Evolutionary conservation across 2,329 filamentous ascomycete species (phyloP).

Genomic region (Amauroascus niger): DNA sequence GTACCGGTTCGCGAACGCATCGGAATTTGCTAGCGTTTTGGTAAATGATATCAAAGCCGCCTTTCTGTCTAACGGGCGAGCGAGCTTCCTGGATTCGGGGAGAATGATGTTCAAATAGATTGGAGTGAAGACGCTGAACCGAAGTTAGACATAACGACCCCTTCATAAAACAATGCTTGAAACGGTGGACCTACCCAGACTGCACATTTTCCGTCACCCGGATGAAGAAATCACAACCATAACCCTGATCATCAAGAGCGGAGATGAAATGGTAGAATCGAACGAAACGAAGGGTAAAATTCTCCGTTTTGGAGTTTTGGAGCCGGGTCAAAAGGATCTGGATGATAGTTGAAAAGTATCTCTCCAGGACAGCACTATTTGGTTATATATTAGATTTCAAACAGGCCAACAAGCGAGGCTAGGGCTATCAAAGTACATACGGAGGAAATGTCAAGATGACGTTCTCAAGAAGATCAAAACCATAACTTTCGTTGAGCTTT

Average conservation of each 20-base stretch:
- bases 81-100: constrained; percentile 77
- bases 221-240: constrained; percentile 89
- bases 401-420: not conserved
- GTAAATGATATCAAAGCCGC: constrained; percentile 86
- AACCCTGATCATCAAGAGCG: constrained; percentile 65
- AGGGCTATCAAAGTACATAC: constrained; percentile 40
- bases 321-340: constrained; percentile 68
- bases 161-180: not conserved
- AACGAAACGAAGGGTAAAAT: constrained; percentile 75
- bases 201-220: constrained; percentile 73
- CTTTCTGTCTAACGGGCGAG: constrained; percentile 82
- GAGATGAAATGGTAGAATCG: constrained; percentile 91
- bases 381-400: not conserved
- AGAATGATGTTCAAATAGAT: constrained; percentile 84
- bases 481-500: constrained; percentile 75
- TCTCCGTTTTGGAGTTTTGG: constrained; percentile 66
- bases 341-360: constrained; percentile 70
- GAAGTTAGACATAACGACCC: constrained; percentile 13
- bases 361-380: constrained; percentile 53
- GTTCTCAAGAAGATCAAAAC: constrained; percentile 81
- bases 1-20: constrained; percentile 71
- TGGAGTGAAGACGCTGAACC: constrained; percentile 52
- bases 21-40: constrained; percentile 79
- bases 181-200: constrained; percentile 42
- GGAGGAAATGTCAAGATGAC: constrained; percentile 63